phyloP scores from a whole-genome alignment of 2,329 filamentous ascomycete species.

The Emergomyces africanus region DNA sequence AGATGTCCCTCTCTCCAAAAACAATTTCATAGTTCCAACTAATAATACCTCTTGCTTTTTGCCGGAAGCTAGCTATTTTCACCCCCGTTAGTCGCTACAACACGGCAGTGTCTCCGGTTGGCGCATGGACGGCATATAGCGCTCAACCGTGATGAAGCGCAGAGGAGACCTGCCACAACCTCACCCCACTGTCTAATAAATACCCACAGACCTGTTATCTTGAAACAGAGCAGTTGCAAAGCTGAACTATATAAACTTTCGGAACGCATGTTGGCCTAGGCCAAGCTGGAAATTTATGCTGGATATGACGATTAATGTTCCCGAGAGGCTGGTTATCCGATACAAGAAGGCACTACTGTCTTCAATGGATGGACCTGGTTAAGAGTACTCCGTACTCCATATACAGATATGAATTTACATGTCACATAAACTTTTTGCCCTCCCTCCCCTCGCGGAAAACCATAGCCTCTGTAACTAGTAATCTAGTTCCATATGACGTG shows the following conservation, averaged over 20 bases:
- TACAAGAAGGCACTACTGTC: neutral
- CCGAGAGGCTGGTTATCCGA: neutral
- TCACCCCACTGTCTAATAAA: neutral
- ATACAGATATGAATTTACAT: neutral
- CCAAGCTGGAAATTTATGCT: neutral
- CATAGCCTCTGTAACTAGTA: neutral
- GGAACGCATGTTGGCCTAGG: neutral
- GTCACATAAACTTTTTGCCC: neutral
- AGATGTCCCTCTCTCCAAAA: neutral
- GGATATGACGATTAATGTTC: neutral
- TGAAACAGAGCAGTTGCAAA: neutral
- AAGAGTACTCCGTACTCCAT: neutral
- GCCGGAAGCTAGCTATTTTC: neutral
- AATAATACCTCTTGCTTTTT: neutral
- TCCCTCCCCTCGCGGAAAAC: no score
- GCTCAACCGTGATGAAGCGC: neutral
- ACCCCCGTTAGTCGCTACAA: neutral
- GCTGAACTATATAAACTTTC: neutral
- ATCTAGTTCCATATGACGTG: neutral
- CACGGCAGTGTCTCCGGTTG: neutral
- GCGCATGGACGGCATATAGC: neutral
- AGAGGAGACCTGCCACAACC: neutral
- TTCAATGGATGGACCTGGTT: neutral
- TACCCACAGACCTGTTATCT: neutral
- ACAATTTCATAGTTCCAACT: neutral